Evolutionary conservation across 2,329 filamentous ascomycete species (phyloP), one percentile per base, ranked within the genome.

Genomic region (Cytospora leucostoma): DNA sequence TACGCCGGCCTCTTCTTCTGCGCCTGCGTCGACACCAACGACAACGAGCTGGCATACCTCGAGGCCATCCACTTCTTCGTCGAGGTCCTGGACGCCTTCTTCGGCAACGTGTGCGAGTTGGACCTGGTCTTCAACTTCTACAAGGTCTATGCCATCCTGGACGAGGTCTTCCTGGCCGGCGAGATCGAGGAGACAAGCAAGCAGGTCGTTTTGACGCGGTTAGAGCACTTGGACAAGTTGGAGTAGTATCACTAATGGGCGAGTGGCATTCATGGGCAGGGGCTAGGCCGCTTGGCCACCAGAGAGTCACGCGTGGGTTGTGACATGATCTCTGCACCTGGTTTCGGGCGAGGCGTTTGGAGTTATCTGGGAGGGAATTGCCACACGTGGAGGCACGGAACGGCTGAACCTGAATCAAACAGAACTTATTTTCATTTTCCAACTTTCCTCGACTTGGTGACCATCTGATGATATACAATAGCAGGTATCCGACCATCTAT

Each of bases 51-150:
- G 66, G 94, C 95, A 33, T 98, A 93, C 74, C 84, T 99, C 65
- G 95, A 99, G 79, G 95, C 93, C 7, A 97, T 99, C 73, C 95
- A 99, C 79, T 99, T 99, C 82, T 99, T 99, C 74, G 95, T 99
- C 71, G 95, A 99, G 81, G 95, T 99, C 66, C 84, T 99, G 71
- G 95, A 99, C 82, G 88, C 93, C 73, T 99, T 99, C 80, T 99
- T 99, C 77, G 95, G 95, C 69, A 99, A 99, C 76, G 95, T 99
- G 64, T 99, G 95, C 80, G 95, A 99, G 82, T 83, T 99, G 75
- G 95, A 99, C 79, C 81, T 99, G 74, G 88, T 90, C 69, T 90
- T 90, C 79, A 90, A 90, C 79, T 90, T 90, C 71, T 90, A 90
- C 78, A 90, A 90, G 79, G 94, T 99, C 68, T 99, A 99, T 78